Base-by-base conservation (phyloP, 1,139 yeast genomes). In the Casaregolazyma suthepensis region DNA sequence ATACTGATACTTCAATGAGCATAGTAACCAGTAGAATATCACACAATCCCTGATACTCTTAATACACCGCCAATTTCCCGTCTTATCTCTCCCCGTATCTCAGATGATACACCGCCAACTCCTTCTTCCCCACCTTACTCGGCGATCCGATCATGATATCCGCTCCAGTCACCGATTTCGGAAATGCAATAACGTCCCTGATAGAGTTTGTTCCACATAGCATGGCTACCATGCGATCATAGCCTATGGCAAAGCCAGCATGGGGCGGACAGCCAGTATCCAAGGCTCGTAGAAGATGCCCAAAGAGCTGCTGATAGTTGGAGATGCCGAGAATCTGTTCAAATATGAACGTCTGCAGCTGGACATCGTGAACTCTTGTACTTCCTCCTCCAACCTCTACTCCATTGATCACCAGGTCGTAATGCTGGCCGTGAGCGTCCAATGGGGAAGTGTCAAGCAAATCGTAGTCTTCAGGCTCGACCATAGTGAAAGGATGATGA, bases 351-450 rank as follows among this genome's bases (percentile, higher is more conserved):
- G 77, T 76, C 67, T 93, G 99, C 29, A 93, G 74, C 13, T 72
- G 75, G 0, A 93, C 76, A 66, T 90, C 96, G 67, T 93, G 99
- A 29, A 93, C 79, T 80, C 99, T 89, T 61, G 96, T 78, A 12
- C 96, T 88, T 0, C 99, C 99, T 23, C 99, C 99, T 23, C 99
- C 99, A 1, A 91, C 79, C 67, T 93, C 99, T 5, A 88, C 90
- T 0, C 99, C 99, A 64, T 93, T 93, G 43, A 94, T 75, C 0
- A 94, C 99, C 31, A 93, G 72, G 66, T 93, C 99, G 66, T 90
- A 93, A 68, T 94, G 99, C 63, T 88, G 94, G n/a, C 98, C 99
- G 49, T 81, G 77, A 1, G 86, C 93, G 37, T 71, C 65, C 46
- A 88, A 70, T 1, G 96, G 96, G 20, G 61, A 73, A 0, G 74